These are phyloP conservation scores for Waltergamsia citrina DNA, from an alignment of 2,329 filamentous ascomycete species.

Conservation along the genomic window DNA sequence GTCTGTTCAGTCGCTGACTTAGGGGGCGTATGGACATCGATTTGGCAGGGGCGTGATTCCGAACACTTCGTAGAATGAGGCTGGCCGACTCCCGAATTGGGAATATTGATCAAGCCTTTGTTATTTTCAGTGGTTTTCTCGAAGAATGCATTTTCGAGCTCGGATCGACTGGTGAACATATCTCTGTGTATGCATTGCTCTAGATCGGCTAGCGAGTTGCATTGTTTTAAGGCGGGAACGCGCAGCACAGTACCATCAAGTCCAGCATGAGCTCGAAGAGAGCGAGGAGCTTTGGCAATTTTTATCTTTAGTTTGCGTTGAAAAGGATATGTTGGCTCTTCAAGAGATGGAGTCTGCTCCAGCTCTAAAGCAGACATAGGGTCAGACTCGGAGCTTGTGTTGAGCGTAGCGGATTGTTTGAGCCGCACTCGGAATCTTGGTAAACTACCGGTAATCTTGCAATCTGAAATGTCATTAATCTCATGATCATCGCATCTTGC, in stretches of 20 bases:
- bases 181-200: conserved; percentile 10
- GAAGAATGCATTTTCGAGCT: conserved; percentile 6
- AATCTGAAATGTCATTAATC: too few species aligned
- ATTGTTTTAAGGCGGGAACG: conserved; percentile 18
- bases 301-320: conserved; percentile 19
- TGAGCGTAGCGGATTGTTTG: too few species aligned
- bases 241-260: conserved; percentile 8
- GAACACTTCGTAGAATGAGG: too few species aligned
- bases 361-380: too few species aligned
- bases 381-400: too few species aligned
- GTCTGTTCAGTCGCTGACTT: conserved; percentile 19
- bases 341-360: neutral
- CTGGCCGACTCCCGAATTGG: too few species aligned
- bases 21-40: neutral
- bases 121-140: conserved; percentile 9
- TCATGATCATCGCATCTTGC: too few species aligned
- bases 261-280: conserved; percentile 6
- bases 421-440: too few species aligned
- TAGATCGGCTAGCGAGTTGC: conserved; percentile 20
- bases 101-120: too few species aligned
- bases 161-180: conserved; percentile 5
- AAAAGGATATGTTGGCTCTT: neutral
- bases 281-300: conserved; percentile 17
- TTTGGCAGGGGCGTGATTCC: too few species aligned
- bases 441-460: too few species aligned